Conservation (phyloP, 139 green algal genomes). For the Chlamydomonas urium region DNA sequence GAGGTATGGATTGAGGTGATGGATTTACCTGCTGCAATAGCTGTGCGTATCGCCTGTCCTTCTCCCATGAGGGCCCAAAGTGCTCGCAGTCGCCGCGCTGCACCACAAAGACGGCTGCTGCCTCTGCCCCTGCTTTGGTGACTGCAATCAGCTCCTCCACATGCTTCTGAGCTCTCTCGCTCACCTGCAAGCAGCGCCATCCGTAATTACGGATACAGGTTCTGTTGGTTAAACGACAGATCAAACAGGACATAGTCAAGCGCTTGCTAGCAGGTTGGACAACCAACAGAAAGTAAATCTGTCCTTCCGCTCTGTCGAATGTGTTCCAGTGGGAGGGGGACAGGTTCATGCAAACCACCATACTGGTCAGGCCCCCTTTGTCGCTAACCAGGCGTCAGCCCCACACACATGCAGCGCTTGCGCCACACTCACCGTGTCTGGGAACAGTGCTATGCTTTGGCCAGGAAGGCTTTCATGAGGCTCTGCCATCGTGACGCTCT, state of each 20-base stretch:
- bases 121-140: conserved; percentile 19
- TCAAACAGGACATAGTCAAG: too few species aligned
- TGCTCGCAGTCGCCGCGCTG: conserved; percentile 51
- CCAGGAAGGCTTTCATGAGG: neutral
- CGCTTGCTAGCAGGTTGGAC: too few species aligned
- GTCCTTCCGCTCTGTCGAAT: too few species aligned
- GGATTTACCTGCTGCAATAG: conserved; percentile 30
- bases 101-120: conserved; percentile 52
- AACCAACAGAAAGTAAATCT: too few species aligned
- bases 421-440: conserved; percentile 41
- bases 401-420: neutral
- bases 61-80: conserved; percentile 49
- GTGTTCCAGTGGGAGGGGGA: too few species aligned
- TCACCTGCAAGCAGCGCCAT: conserved; percentile 30
- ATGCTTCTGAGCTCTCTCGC: conserved; percentile 50
- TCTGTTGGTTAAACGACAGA: too few species aligned
- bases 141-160: conserved; percentile 43
- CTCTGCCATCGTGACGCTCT: conserved; percentile 54
- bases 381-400: too few species aligned
- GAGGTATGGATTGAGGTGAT: too few species aligned
- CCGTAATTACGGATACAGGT: too few species aligned
- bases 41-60: conserved; percentile 46
- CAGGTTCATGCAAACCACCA: too few species aligned
- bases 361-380: neutral
- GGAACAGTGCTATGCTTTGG: conserved; percentile 52